Evolutionary conservation across 495 filamentous ascomycete species (phyloP).

Genomic region (Hyaloscypha bicolor): DNA sequence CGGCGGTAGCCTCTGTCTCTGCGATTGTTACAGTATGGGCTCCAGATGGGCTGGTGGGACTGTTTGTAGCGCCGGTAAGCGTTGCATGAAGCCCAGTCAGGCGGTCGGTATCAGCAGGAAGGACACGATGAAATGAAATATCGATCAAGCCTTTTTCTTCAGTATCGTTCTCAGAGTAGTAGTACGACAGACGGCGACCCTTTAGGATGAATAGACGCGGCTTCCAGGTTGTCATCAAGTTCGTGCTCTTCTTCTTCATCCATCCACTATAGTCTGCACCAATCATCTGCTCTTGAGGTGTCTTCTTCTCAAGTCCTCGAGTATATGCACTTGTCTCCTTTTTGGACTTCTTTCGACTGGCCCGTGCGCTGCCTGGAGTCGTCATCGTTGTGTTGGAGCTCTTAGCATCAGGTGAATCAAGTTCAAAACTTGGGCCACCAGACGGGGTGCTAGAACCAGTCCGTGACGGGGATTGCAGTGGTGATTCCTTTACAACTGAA

Average conservation of each 20-base stretch:
- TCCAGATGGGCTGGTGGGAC: constrained; percentile 71
- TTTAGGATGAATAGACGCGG: constrained; percentile 90
- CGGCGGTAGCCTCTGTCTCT: constrained; percentile 45
- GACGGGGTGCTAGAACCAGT: constrained; percentile 89
- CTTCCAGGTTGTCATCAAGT: constrained; percentile 97
- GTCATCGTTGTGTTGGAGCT: constrained; percentile 46
- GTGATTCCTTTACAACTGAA: constrained; percentile 65
- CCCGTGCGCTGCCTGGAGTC: constrained; percentile 37
- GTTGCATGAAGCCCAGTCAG: constrained; percentile 89
- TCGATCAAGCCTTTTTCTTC: constrained; percentile 96
- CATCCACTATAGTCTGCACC: constrained; percentile 94
- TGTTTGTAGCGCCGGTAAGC: constrained; percentile 80
- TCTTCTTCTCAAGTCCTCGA: constrained; percentile 80
- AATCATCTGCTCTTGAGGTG: constrained; percentile 80
- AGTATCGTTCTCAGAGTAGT: constrained; percentile 89
- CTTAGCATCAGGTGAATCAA: constrained; percentile 72
- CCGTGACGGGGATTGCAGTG: constrained; percentile 66
- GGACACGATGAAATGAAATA: constrained; percentile 92
- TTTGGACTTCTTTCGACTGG: constrained; percentile 65
- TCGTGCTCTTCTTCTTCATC: constrained; percentile 99
- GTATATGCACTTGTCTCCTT: constrained; percentile 94
- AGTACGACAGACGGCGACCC: constrained; percentile 90
- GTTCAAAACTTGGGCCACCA: constrained; percentile 75
- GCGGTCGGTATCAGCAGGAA: constrained; percentile 91
- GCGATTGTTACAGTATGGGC: constrained; percentile 59